Conservation (phyloP, 805 yeast species). For the Lachancea sp. region DNA sequence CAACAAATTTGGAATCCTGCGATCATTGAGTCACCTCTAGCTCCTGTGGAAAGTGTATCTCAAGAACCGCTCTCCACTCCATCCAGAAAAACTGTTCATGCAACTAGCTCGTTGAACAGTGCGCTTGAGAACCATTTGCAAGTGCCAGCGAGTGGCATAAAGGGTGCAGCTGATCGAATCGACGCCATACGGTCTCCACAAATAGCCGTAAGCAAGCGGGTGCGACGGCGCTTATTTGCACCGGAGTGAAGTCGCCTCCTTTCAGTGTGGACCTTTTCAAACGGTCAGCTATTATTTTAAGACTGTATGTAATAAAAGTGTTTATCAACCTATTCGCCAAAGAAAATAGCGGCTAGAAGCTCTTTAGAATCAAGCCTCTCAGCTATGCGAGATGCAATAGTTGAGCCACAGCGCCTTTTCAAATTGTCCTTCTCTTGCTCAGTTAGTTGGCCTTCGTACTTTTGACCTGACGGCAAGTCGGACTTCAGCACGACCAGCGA, state of each 20-base stretch:
- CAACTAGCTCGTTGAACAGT: neutral
- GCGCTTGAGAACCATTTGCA: neutral
- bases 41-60: neutral
- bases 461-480: slow-evolving; percentile 28
- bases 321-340: slow-evolving; percentile 48
- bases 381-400: slow-evolving; percentile 45
- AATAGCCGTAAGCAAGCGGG: slow-evolving; percentile 14
- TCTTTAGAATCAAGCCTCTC: slow-evolving; percentile 43
- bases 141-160: slow-evolving; percentile 5
- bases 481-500: slow-evolving; percentile 45
- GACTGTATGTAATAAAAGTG: neutral
- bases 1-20: neutral
- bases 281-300: too few relatives aligned
- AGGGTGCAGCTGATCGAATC: neutral
- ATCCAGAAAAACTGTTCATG: neutral
- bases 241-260: slow-evolving; percentile 25
- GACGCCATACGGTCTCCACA: neutral
- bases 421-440: slow-evolving; percentile 40
- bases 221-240: slow-evolving; percentile 35
- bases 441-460: slow-evolving; percentile 34
- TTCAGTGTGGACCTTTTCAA: too few relatives aligned
- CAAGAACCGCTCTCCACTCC: neutral
- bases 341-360: slow-evolving; percentile 59
- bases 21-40: slow-evolving; percentile 6
- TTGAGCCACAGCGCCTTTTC: slow-evolving; percentile 53